Evolutionary conservation across 805 yeast species (phyloP).

Genomic region (Blastobotrys parvus): DNA sequence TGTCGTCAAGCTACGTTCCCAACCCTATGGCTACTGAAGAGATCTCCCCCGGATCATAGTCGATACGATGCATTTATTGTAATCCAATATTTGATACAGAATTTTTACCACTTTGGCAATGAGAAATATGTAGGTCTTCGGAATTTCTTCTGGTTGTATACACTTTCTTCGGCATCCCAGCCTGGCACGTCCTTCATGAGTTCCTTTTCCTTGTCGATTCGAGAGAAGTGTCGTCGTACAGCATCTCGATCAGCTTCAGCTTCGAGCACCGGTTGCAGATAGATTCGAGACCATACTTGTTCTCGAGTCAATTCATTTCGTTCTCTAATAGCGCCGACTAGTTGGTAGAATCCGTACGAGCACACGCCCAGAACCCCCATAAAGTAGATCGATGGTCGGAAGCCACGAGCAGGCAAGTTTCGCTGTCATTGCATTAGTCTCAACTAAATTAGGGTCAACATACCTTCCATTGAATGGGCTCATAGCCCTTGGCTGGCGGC

Average conservation of each 20-base stretch:
- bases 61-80: too few species aligned
- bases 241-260: constrained; percentile 78
- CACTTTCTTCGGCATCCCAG: constrained; percentile 47
- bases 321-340: constrained; percentile 62
- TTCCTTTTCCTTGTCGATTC: constrained; percentile 60
- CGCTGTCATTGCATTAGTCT: constrained; percentile 30
- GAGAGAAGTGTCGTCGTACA: constrained; percentile 61
- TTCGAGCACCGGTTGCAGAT: constrained; percentile 61
- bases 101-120: constrained; percentile 24
- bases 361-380: constrained; percentile 55
- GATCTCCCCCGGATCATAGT: too few species aligned
- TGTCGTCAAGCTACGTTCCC: too few species aligned
- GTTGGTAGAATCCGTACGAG: constrained; percentile 63
- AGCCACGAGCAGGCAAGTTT: constrained; percentile 77
- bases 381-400: constrained; percentile 66
- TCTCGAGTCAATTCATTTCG: constrained; percentile 66
- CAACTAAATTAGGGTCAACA: constrained; percentile 5
- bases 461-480: constrained; percentile 75
- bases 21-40: too few species aligned
- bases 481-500: constrained; percentile 83
- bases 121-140: constrained; percentile 28
- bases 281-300: constrained; percentile 66
- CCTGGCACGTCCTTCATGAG: constrained; percentile 55
- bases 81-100: too few species aligned
- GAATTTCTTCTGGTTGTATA: constrained; percentile 39